Evolutionary conservation across 805 yeast species (phyloP), one percentile per base, ranked within the genome.

Genomic region (Priceomyces medius): DNA sequence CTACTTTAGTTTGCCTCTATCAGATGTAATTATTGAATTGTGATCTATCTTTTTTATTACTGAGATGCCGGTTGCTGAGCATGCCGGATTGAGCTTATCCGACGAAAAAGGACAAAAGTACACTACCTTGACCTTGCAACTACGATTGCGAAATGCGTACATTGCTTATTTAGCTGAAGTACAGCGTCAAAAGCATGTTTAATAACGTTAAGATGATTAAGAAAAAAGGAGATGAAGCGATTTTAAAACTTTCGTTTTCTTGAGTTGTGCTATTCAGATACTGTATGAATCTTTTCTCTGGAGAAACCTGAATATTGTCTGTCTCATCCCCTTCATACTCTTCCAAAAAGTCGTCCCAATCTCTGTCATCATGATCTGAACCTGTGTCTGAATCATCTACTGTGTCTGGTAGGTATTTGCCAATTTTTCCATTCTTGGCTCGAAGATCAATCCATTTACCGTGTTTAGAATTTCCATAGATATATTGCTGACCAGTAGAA

Each of bases 401-500:
- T 21, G 24, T 7, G 9, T 9, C 24, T 21, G 24, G 9, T 12
- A n/a, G 29, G n/a, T 26, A 5, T 26, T n/a, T n/a, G 13, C 38
- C 40, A 17, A 50, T 45, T 14, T 36, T 23, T 1, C 56, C 56
- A 4, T 42, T 35, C 13, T 31, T 28, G 10, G 55, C 46, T 16
- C 29, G 31, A 20, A 51, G 35, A 12, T 39, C 40, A 16, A 46
- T 27, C 58, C 58, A 53, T 20, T 44, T 27, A 2, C 29, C 29
- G n/a, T 26, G 14, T 26, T 56, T 57, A 14, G 12, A 16, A 18
- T 57, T 46, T 3, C 66, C 67, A 44, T 67, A 66, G 3, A 42
- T 45, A 43, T 65, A 63, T 40, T 55, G 50, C 7, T 28, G 42
- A 1, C 71, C 71, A 1, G 47, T 48, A 9, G 63, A 52, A 46